These are phyloP conservation scores for Yarrowia bubula DNA, from an alignment of 805 yeast species.

Conservation along the genomic window DNA sequence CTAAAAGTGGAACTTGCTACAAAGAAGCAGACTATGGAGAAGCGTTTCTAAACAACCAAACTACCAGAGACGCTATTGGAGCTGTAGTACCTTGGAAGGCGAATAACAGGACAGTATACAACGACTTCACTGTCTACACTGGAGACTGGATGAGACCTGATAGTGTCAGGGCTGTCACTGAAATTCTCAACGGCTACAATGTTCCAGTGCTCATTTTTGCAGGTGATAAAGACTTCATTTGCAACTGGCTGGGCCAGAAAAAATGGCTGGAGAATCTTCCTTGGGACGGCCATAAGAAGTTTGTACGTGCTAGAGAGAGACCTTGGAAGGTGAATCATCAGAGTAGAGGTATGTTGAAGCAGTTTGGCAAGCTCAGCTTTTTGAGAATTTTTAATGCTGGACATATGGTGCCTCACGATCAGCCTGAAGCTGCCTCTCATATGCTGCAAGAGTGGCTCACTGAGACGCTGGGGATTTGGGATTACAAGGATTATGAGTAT, in stretches of 20 bases:
- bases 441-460: constrained; percentile 73
- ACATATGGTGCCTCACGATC: constrained; percentile 90
- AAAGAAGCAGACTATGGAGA: neutral
- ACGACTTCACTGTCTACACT: constrained; percentile 42
- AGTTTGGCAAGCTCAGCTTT: constrained; percentile 67
- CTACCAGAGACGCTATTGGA: constrained; percentile 16
- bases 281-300: constrained; percentile 59
- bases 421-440: constrained; percentile 67
- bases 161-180: constrained; percentile 51
- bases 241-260: constrained; percentile 89
- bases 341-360: constrained; percentile 67
- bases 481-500: neutral
- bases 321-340: constrained; percentile 40
- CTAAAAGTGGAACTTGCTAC: constrained; percentile 3
- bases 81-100: constrained; percentile 15
- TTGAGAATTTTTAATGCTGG: constrained; percentile 80
- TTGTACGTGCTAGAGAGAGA: constrained; percentile 47
- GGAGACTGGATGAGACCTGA: constrained; percentile 72
- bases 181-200: constrained; percentile 56
- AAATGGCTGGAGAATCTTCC: constrained; percentile 73
- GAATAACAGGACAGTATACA: constrained; percentile 6
- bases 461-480: constrained; percentile 42
- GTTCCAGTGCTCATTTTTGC: constrained; percentile 85
- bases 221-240: constrained; percentile 91
- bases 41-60: neutral